Conservation (phyloP, 805 yeast species). For the Candida yuanshanica region DNA sequence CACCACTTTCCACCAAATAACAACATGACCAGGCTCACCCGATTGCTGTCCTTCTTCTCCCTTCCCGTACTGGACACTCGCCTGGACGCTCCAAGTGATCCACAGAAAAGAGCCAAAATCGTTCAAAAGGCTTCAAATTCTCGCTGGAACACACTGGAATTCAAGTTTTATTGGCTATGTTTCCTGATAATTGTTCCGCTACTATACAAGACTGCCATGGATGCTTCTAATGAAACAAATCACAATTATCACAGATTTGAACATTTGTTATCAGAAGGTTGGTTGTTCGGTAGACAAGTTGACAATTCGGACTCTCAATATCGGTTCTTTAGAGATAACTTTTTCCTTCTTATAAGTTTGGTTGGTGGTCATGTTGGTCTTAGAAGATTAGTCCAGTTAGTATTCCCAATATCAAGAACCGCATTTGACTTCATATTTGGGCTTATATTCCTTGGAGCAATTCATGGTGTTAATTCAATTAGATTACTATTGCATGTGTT, state of each 20-base stretch:
- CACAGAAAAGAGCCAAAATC: conserved; percentile 21
- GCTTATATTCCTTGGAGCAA: conserved; percentile 54
- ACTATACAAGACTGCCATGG: conserved; percentile 77
- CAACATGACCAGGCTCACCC: neutral
- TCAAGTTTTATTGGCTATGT: conserved; percentile 56
- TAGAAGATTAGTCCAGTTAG: conserved; percentile 31
- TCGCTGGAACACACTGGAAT: conserved; percentile 76
- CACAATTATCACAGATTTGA: conserved; percentile 64
- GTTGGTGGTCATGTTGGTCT: conserved; percentile 47
- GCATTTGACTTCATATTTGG: conserved; percentile 76
- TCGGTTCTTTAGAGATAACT: conserved; percentile 77
- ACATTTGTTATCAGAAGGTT: conserved; percentile 66
- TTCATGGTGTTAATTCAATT: conserved; percentile 74
- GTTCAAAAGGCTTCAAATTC: conserved; percentile 26
- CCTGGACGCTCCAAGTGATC: conserved; percentile 29
- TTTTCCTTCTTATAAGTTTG: conserved; percentile 54
- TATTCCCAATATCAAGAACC: conserved; percentile 35
- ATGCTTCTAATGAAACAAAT: conserved; percentile 69
- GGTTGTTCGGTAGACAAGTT: conserved; percentile 86
- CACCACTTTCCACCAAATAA: neutral
- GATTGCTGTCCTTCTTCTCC: conserved; percentile 24
- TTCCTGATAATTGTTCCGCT: conserved; percentile 72
- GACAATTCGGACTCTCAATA: conserved; percentile 93
- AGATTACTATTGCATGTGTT: conserved; percentile 56
- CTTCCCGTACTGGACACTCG: conserved; percentile 39